phyloP scores from a whole-genome alignment of 148 eudicot species.

The Rhododendron williamsianum region DNA sequence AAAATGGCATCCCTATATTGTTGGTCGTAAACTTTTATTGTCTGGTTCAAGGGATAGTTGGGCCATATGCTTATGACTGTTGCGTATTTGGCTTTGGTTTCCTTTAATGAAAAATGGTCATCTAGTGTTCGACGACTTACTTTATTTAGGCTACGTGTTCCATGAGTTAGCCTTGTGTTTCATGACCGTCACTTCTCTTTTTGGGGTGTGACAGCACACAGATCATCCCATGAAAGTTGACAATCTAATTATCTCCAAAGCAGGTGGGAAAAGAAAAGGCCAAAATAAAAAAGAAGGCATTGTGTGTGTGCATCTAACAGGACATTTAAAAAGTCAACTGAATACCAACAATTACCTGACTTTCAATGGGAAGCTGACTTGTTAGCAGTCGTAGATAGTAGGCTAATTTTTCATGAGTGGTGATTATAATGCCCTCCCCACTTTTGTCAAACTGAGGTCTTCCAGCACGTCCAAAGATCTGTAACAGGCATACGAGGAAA shows the following conservation, averaged over 20 bases:
- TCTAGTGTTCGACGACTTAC: neutral
- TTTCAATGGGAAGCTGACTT: conserved; percentile 97
- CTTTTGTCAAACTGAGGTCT: conserved; percentile 99
- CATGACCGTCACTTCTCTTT: neutral
- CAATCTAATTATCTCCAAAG: neutral
- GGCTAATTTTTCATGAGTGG: conserved; percentile 84
- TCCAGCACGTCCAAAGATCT: conserved; percentile 99
- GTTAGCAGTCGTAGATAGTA: conserved; percentile 87
- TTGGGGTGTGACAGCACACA: neutral
- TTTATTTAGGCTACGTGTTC: neutral
- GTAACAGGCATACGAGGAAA: conserved; percentile 8
- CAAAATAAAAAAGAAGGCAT: neutral
- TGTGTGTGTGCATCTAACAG: neutral
- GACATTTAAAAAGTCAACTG: neutral
- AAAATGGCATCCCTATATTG: neutral
- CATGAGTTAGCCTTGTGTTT: neutral
- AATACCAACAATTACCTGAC: conserved; percentile 56
- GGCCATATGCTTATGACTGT: neutral
- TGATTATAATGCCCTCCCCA: conserved; percentile 98
- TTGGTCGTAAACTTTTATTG: neutral
- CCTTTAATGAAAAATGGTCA: neutral
- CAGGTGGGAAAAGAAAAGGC: conserved; percentile 6
- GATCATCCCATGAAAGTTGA: neutral
- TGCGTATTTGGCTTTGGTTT: neutral
- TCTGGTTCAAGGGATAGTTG: neutral